Conservation (phyloP, 352 stramenopile species). For the Pythium plurisporium region DNA sequence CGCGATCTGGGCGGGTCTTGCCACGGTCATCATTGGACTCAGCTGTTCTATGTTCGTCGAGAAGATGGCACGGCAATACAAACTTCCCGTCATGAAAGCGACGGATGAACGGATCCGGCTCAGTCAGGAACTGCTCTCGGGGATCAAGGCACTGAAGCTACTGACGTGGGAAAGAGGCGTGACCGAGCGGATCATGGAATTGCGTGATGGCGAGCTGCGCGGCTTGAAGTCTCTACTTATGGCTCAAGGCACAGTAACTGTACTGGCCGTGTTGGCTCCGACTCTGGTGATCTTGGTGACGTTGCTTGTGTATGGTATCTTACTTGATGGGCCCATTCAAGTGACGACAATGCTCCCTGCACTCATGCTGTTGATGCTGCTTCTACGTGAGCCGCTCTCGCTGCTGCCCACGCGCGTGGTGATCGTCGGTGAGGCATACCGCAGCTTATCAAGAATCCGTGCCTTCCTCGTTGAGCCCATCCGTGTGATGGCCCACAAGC, state of each 20-base stretch:
- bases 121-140: slow-evolving; percentile 88
- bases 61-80: slow-evolving; percentile 37
- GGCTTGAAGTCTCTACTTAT: background rate
- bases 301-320: slow-evolving; percentile 46
- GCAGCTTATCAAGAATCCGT: slow-evolving; percentile 32
- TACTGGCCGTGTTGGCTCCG: slow-evolving; percentile 25
- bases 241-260: background rate
- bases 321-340: slow-evolving; percentile 6
- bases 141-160: slow-evolving; percentile 96
- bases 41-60: background rate
- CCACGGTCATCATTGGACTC: slow-evolving; percentile 75
- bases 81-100: slow-evolving; percentile 82
- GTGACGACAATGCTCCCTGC: background rate
- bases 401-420: background rate
- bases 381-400: background rate
- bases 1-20: slow-evolving; percentile 84
- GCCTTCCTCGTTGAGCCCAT: slow-evolving; percentile 9
- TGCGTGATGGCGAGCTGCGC: slow-evolving; percentile 22
- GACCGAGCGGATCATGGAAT: slow-evolving; percentile 37
- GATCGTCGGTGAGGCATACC: slow-evolving; percentile 14
- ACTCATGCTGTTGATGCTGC: slow-evolving; percentile 1
- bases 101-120: slow-evolving; percentile 93
- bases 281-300: slow-evolving; percentile 45
- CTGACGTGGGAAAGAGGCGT: slow-evolving; percentile 92
- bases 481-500: background rate